These are phyloP conservation scores for Daedalea quercina DNA, from an alignment of 768 basidiomycete species.

Conservation along the genomic window DNA sequence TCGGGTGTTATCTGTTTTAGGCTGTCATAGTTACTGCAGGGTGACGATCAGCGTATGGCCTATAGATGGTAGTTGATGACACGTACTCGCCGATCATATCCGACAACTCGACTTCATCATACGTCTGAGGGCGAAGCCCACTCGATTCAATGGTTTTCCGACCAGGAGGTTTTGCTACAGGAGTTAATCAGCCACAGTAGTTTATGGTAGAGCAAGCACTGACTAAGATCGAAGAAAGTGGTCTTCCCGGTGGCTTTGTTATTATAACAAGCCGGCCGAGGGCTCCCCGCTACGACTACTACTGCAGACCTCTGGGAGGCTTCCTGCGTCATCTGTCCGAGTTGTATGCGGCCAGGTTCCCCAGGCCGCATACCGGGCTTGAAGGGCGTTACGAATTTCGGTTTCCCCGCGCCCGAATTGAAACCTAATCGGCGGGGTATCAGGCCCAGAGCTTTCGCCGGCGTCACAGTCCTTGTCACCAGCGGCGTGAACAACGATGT, in stretches of 20 bases:
- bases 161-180: constrained; percentile 6
- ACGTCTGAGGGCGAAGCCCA: constrained; percentile 14
- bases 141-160: constrained; percentile 15
- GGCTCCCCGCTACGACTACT: not conserved
- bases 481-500: not conserved
- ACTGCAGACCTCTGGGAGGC: not conserved
- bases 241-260: constrained; percentile 15
- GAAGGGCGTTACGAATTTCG: constrained; percentile 25
- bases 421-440: constrained; percentile 16
- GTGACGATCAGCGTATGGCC: not conserved
- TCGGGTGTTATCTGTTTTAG: constrained; percentile 49
- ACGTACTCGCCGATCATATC: constrained; percentile 18
- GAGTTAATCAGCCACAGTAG: not conserved
- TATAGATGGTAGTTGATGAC: not conserved
- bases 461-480: not conserved
- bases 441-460: constrained; percentile 19
- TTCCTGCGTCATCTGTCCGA: constrained; percentile 8
- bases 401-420: constrained; percentile 5
- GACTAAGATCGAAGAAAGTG: constrained; percentile 16
- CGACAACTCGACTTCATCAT: constrained; percentile 14
- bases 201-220: not conserved
- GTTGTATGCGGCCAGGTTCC: constrained; percentile 17
- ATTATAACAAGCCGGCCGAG: not conserved
- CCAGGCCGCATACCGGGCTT: constrained; percentile 24
- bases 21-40: constrained; percentile 40